Conservation (phyloP, 176 grass and related monocot genomes). For the Dactylis glomerata region DNA sequence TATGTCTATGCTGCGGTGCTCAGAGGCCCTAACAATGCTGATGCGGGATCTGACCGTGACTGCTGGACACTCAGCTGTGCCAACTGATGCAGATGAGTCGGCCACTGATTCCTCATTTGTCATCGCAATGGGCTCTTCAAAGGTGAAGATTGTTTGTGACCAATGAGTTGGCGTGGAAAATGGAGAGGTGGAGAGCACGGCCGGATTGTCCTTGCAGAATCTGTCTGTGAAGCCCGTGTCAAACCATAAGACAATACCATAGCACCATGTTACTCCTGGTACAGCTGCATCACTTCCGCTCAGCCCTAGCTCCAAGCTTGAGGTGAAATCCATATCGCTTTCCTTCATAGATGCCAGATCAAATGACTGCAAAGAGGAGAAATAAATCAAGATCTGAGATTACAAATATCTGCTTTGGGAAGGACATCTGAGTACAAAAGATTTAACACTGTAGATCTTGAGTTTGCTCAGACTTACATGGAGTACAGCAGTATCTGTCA, state of each 20-base stretch:
- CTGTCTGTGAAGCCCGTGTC: slow-evolving; percentile 67
- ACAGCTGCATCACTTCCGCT: slow-evolving; percentile 6
- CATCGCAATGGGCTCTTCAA: slow-evolving; percentile 73
- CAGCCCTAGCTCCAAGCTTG: slow-evolving; percentile 66
- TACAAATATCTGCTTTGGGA: neutral
- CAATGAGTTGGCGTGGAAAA: slow-evolving; percentile 79
- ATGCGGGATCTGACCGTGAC: slow-evolving; percentile 48
- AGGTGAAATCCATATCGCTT: slow-evolving; percentile 90
- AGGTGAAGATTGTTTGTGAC: slow-evolving; percentile 83
- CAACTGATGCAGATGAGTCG: slow-evolving; percentile 35
- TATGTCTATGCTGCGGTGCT: slow-evolving; percentile 72
- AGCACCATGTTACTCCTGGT: slow-evolving; percentile 44
- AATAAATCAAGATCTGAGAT: slow-evolving; percentile 16
- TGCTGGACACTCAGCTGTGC: slow-evolving; percentile 57
- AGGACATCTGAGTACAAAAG: neutral
- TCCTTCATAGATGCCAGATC: slow-evolving; percentile 76
- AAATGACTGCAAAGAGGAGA: slow-evolving; percentile 51
- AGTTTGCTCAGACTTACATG: slow-evolving; percentile 53
- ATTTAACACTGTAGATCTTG: neutral
- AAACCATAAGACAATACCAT: slow-evolving; percentile 92
- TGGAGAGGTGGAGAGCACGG: slow-evolving; percentile 78
- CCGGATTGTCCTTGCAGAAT: slow-evolving; percentile 85
- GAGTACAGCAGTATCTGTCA: slow-evolving; percentile 69
- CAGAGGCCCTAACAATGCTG: slow-evolving; percentile 77
- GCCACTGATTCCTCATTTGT: slow-evolving; percentile 5